These are phyloP conservation scores for Ceriops tagal DNA, from an alignment of 345 rosid genomes.

Conservation along the genomic window DNA sequence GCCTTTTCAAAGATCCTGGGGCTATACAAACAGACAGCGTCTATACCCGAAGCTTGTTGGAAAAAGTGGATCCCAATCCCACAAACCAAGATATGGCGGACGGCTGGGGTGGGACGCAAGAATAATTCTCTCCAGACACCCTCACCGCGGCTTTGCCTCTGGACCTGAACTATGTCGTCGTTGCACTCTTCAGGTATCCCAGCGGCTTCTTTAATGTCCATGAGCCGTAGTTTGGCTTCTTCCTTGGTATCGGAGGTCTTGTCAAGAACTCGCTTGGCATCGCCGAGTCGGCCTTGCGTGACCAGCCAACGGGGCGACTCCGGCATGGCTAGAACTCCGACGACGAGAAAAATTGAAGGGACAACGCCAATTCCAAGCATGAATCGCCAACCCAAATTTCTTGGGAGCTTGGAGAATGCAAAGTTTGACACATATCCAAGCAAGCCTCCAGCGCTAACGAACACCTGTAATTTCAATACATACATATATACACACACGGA, in stretches of 20 bases:
- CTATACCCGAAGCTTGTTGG: constrained; percentile 5
- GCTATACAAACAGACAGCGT: not conserved
- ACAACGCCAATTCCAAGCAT: constrained; percentile 18
- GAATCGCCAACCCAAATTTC: constrained; percentile 13
- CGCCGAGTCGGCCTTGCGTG: constrained; percentile 16
- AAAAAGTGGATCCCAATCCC: constrained; percentile 14
- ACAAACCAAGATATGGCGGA: constrained; percentile 14
- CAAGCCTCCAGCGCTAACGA: not conserved
- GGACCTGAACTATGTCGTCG: constrained; percentile 9
- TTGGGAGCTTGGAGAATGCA: not conserved
- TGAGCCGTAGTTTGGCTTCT: constrained; percentile 11
- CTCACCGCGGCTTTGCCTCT: constrained; percentile 5
- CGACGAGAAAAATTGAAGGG: constrained; percentile 11
- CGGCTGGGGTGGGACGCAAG: constrained; percentile 9
- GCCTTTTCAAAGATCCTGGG: constrained; percentile 16
- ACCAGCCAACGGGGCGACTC: constrained; percentile 23
- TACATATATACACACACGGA: not conserved
- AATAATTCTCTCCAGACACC: constrained; percentile 15
- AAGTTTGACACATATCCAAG: constrained; percentile 3
- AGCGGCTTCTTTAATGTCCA: constrained; percentile 15
- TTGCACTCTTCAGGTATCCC: constrained; percentile 12
- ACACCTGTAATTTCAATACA: not conserved
- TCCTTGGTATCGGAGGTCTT: constrained; percentile 8
- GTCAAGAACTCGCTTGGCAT: constrained; percentile 17
- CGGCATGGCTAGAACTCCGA: constrained; percentile 17